phyloP scores from a whole-genome alignment of 78 protist genomes.

The Dictyostelium intermedium region DNA sequence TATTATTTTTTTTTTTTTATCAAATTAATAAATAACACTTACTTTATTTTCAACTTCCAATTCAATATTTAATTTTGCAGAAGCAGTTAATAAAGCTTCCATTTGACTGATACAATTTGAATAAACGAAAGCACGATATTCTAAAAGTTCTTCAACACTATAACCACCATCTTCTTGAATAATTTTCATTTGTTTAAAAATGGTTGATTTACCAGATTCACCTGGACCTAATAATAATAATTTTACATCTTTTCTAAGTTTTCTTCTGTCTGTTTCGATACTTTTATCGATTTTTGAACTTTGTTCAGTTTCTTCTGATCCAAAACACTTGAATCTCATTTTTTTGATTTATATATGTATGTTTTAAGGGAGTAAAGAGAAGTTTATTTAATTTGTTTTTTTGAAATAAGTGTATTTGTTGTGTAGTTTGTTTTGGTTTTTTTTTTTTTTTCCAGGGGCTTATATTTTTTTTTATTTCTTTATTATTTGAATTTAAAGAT shows the following conservation, averaged over 20 bases:
- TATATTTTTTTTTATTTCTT: background rate
- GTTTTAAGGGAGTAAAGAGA: background rate
- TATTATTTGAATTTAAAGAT: background rate
- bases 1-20: background rate
- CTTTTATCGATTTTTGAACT: conserved; percentile 65
- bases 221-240: conserved; percentile 75
- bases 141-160: conserved; percentile 77
- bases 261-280: conserved; percentile 77
- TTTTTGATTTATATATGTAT: background rate
- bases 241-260: conserved; percentile 69
- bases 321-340: conserved; percentile 76
- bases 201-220: conserved; percentile 88
- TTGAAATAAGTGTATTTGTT: background rate
- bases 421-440: background rate
- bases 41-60: conserved; percentile 80
- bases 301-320: conserved; percentile 66
- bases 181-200: conserved; percentile 92
- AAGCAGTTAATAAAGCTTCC: conserved; percentile 80
- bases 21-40: background rate
- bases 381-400: background rate
- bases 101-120: conserved; percentile 79
- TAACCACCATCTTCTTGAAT: conserved; percentile 86
- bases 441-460: background rate
- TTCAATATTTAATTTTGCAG: conserved; percentile 67
- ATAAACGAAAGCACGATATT: conserved; percentile 74